These are phyloP conservation scores for Scheffersomyces cryptocercus DNA, from an alignment of 1,139 yeast species.

Conservation along the genomic window DNA sequence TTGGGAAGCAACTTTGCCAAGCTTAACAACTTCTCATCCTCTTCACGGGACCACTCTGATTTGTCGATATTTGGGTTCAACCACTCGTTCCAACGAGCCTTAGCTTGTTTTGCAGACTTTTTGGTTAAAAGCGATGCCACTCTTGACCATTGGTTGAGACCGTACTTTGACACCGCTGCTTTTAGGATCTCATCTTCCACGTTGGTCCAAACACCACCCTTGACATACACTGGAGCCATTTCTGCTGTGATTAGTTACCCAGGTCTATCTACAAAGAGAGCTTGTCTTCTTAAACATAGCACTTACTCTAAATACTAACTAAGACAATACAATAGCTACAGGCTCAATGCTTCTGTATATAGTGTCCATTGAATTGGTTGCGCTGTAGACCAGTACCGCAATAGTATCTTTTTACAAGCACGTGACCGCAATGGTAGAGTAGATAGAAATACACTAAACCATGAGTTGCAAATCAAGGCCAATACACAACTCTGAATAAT, in stretches of 20 bases:
- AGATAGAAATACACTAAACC: no score
- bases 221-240: conserved; percentile 63
- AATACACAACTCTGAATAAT: no score
- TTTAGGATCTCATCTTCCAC: conserved; percentile 87
- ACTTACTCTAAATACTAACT: no score
- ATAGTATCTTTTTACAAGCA: no score
- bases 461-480: no score
- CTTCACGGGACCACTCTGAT: conserved; percentile 69
- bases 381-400: no score
- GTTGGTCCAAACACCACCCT: conserved; percentile 90
- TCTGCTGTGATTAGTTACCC: neutral
- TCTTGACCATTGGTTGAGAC: conserved; percentile 92
- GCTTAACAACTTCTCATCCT: conserved; percentile 70
- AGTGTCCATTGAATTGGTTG: no score
- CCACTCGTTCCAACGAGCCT: conserved; percentile 92
- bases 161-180: conserved; percentile 92
- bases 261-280: no score
- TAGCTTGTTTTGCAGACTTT: conserved; percentile 89
- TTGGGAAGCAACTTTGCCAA: conserved; percentile 78
- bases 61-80: conserved; percentile 72
- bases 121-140: conserved; percentile 84
- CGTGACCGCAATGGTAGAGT: no score
- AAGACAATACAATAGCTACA: no score
- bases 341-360: no score
- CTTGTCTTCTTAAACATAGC: no score